A percentile compares a stretch with the other conserved stretches of the same genome.
Evolutionary conservation across 331 rosid genomes (phyloP).

Genomic region (Ulmus americana): DNA sequence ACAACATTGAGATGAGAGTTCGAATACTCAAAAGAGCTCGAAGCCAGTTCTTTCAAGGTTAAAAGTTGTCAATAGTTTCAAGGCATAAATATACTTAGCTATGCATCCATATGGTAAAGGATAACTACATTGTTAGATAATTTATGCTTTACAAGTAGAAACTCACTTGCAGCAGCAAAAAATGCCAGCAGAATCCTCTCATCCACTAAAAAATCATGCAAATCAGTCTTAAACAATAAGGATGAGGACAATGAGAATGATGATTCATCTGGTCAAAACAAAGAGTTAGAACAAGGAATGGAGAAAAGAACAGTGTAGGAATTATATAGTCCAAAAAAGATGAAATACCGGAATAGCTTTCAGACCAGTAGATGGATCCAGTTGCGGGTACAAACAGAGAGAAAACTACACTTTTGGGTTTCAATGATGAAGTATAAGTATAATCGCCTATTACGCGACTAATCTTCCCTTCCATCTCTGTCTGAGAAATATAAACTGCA

Average conservation of each 20-base stretch:
- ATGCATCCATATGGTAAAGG: too few species aligned
- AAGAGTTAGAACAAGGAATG: neutral
- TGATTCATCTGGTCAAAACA: constrained; percentile 37
- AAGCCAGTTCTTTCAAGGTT: too few species aligned
- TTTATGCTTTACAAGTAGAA: neutral
- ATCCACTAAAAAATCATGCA: constrained; percentile 48
- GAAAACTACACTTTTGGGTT: constrained; percentile 44
- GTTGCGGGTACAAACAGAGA: constrained; percentile 57
- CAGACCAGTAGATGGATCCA: constrained; percentile 68
- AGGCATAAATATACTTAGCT: too few species aligned
- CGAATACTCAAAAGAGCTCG: constrained; percentile 5
- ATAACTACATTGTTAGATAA: too few species aligned
- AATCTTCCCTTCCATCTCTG: constrained; percentile 60
- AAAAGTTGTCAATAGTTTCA: too few species aligned
- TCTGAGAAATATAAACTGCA: constrained; percentile 61
- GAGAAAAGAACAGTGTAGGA: neutral
- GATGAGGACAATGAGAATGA: constrained; percentile 35
- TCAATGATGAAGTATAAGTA: constrained; percentile 47
- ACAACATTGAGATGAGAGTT: constrained; percentile 18
- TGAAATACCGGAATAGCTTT: constrained; percentile 49
- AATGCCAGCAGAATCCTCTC: constrained; percentile 73
- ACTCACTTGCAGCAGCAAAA: constrained; percentile 70
- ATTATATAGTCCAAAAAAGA: neutral
- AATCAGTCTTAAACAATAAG: constrained; percentile 39
- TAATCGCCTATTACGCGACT: constrained; percentile 41